Conservation (phyloP, 441 rosid species). For the Bocquillonia castaneifolia region DNA sequence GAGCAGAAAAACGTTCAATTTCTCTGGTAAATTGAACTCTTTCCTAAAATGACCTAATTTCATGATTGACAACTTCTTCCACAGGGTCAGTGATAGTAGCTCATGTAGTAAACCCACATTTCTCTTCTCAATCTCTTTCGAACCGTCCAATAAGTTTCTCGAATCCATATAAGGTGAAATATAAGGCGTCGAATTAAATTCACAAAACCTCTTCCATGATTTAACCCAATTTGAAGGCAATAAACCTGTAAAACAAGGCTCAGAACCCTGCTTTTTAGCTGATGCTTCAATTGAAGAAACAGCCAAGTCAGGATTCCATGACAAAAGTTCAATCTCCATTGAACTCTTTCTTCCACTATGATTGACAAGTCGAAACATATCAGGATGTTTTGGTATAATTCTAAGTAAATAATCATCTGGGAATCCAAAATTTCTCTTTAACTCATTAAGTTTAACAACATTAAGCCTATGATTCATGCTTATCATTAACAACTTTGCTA, state of each 20-base stretch:
- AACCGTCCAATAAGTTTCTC: conserved; percentile 42
- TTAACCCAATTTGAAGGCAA: conserved; percentile 73
- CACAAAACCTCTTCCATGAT: conserved; percentile 64
- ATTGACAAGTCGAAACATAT: conserved; percentile 60
- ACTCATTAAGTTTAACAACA: conserved; percentile 64
- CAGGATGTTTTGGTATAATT: conserved; percentile 55
- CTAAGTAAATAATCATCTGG: conserved; percentile 75
- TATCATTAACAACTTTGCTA: conserved; percentile 80
- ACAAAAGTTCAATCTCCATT: conserved; percentile 82
- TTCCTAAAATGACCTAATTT: conserved; percentile 79
- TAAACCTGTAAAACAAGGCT: conserved; percentile 59
- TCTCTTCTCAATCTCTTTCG: conserved; percentile 77
- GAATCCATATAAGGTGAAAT: conserved; percentile 59
- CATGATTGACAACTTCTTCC: conserved; percentile 78
- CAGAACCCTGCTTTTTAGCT: conserved; percentile 39
- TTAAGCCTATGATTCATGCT: conserved; percentile 67
- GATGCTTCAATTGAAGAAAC: conserved; percentile 67
- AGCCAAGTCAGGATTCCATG: conserved; percentile 64
- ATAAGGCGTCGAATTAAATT: conserved; percentile 67
- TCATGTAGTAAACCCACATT: conserved; percentile 67
- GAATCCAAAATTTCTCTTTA: conserved; percentile 72
- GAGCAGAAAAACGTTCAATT: conserved; percentile 63
- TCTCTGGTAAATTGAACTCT: conserved; percentile 70
- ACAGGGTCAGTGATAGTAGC: conserved; percentile 60
- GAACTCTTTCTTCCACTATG: conserved; percentile 76